Base-by-base conservation (phyloP, 1,284 basidiomycete genomes). In the Malassezia brasiliensis region DNA sequence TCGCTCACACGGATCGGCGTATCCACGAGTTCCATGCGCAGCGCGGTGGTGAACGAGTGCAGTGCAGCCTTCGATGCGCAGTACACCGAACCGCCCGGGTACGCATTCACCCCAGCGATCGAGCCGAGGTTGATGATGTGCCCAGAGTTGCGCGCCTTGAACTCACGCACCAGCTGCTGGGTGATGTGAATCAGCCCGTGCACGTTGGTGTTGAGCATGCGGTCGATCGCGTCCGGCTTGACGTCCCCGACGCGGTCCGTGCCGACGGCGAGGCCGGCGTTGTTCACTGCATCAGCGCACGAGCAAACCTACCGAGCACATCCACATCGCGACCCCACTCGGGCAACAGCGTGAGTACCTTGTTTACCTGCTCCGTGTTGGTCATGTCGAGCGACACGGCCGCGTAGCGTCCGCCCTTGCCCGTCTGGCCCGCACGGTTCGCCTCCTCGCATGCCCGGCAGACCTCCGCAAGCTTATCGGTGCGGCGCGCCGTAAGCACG, bases 61-160 rank as follows among this genome's bases (percentile, higher is more conserved):
- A 98, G 85, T 9, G 94, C 94, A 67, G 85, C 83, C 75, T 94
- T 93, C 17, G 87, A 88, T 6, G 69, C 64, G 46, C 67, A 71
- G 67, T 67, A 68, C 53, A 70, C 65, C 3, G 57, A 59, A 22
- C 68, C 68, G 9, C 67, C 67, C 1, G 83, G 83, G 70, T 99
- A 98, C 0, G 93, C 77, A 72, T 98, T 93, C 15, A 84, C 79
- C 38, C 93, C 90, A 40, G 88, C 90, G 56, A 99, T 83, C 12
- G 88, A 91, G 45, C 94, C 91, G 56, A 99, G 79, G 77, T 94
- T 93, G 78, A 99, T 94, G 64, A 99, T 80, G 77, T 96, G 91
- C 0, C 94, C 94, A 0, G 83, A 77, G 64, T 87, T 83, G 68
- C 83, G 85, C 60, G 81, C 81, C 78, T 90, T 96, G 82, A 98